phyloP scores from a whole-genome alignment of 768 basidiomycete genomes.

The Mycena metata region DNA sequence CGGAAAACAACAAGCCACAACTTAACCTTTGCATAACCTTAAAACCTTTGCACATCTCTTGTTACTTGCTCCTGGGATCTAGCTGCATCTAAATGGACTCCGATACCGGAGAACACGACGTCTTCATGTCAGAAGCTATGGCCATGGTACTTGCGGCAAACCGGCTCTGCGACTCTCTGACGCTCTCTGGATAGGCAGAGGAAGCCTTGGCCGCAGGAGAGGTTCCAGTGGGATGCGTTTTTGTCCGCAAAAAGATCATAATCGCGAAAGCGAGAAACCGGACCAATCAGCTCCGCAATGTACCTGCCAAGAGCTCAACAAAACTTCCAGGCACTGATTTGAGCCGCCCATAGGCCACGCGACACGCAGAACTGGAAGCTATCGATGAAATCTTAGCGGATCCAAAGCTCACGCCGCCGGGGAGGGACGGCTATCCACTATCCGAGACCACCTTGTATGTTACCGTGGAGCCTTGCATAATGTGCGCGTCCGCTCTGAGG shows the following conservation, averaged over 20 bases:
- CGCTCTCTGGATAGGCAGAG: constrained; percentile 66
- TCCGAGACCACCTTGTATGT: constrained; percentile 90
- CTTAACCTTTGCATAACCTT: neutral
- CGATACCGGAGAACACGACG: neutral
- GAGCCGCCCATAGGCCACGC: constrained; percentile 78
- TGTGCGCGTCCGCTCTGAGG: constrained; percentile 96
- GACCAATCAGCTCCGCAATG: constrained; percentile 95
- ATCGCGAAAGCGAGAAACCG: constrained; percentile 93
- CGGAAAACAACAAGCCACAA: constrained; percentile 5
- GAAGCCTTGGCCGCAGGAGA: constrained; percentile 89
- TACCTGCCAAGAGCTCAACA: constrained; percentile 46
- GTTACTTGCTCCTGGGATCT: no score
- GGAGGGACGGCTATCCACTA: constrained; percentile 64
- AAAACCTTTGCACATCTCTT: neutral
- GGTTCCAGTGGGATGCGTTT: constrained; percentile 97
- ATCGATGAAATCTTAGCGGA: constrained; percentile 89
- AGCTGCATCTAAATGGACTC: constrained; percentile 6
- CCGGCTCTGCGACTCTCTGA: constrained; percentile 30
- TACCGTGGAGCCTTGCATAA: constrained; percentile 99
- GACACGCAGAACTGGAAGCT: constrained; percentile 97
- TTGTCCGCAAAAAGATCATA: constrained; percentile 81
- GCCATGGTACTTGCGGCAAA: constrained; percentile 69
- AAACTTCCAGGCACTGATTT: constrained; percentile 21
- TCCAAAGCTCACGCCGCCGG: constrained; percentile 66
- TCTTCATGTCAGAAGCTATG: constrained; percentile 82